Evolutionary conservation across 1,284 basidiomycete genomes (phyloP).

Genomic region (Trichosporon ovoides): DNA sequence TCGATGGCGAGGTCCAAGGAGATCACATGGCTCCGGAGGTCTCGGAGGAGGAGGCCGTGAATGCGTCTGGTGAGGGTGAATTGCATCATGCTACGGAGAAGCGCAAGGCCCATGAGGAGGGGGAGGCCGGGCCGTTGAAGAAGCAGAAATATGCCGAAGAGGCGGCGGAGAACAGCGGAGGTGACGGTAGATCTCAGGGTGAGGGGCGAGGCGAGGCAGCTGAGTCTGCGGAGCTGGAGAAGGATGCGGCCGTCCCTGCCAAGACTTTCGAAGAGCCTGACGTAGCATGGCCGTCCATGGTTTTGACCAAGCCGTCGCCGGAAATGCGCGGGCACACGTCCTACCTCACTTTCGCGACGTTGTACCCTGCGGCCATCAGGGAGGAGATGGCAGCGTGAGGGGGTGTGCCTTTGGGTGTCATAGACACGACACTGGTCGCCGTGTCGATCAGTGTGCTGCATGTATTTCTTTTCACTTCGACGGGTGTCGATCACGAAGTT

Average conservation of each 20-base stretch:
- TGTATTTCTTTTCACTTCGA: neutral
- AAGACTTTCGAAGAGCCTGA: slow-evolving; percentile 24
- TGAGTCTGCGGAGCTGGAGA: slow-evolving; percentile 17
- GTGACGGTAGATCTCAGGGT: neutral
- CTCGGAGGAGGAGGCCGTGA: slow-evolving; percentile 20
- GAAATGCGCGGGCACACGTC: slow-evolving; percentile 89
- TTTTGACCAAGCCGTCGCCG: slow-evolving; percentile 57
- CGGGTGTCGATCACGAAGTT: too few species aligned
- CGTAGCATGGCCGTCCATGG: slow-evolving; percentile 18
- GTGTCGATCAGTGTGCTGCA: too few species aligned
- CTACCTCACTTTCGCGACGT: slow-evolving; percentile 81
- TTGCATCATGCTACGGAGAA: slow-evolving; percentile 11
- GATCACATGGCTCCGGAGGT: slow-evolving; percentile 14
- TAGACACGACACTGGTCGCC: too few species aligned
- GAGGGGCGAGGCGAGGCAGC: neutral
- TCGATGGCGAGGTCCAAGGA: slow-evolving; percentile 5
- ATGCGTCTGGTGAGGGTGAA: slow-evolving; percentile 17
- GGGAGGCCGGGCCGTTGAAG: neutral
- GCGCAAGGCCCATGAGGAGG: slow-evolving; percentile 10
- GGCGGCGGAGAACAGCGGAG: neutral
- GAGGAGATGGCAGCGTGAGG: slow-evolving; percentile 21
- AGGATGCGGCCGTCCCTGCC: neutral
- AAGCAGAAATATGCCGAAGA: slow-evolving; percentile 3
- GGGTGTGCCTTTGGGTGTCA: too few species aligned
- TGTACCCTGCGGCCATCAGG: slow-evolving; percentile 48